Evolutionary conservation across 352 stramenopile species (phyloP).

Genomic region (Thraustochytrium sp.): DNA sequence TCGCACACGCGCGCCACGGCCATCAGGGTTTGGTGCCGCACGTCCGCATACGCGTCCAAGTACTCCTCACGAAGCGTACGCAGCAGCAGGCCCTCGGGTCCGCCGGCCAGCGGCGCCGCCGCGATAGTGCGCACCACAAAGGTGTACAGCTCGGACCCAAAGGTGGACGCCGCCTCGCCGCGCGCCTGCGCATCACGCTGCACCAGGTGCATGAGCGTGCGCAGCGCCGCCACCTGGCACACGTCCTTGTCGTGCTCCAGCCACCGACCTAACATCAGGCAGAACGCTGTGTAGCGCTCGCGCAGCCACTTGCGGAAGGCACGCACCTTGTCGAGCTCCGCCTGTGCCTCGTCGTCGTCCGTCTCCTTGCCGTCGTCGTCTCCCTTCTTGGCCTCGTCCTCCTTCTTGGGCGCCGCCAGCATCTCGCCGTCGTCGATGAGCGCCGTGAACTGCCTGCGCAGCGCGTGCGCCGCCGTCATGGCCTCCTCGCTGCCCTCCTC

Average conservation of each 20-base stretch:
- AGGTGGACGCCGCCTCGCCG: conserved; percentile 48
- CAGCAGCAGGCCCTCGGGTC: conserved; percentile 69
- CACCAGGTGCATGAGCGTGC: conserved; percentile 79
- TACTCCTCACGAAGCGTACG: conserved; percentile 77
- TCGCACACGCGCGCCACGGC: conserved; percentile 50
- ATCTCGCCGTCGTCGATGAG: conserved; percentile 74
- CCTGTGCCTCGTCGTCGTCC: conserved; percentile 53
- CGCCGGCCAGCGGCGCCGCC: conserved; percentile 53
- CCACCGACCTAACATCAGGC: conserved; percentile 73
- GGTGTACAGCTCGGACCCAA: conserved; percentile 75
- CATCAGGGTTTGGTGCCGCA: conserved; percentile 72
- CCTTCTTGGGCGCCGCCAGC: conserved; percentile 19
- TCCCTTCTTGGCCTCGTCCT: not conserved
- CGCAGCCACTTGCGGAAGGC: conserved; percentile 63
- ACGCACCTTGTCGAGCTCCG: conserved; percentile 57
- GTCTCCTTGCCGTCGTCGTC: not conserved
- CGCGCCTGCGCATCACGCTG: conserved; percentile 63
- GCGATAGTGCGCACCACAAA: conserved; percentile 65
- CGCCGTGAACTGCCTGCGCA: conserved; percentile 68
- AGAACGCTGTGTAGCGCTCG: conserved; percentile 67
- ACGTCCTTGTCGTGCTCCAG: conserved; percentile 60
- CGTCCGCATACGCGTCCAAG: conserved; percentile 68
- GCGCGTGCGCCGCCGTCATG: conserved; percentile 65
- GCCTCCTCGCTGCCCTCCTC: not conserved
- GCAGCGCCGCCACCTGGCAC: conserved; percentile 64